Percentiles rank a stretch among this genome's conserved stretches.
Conservation (phyloP, 495 filamentous ascomycete species). For the Haplographium delicatum region DNA sequence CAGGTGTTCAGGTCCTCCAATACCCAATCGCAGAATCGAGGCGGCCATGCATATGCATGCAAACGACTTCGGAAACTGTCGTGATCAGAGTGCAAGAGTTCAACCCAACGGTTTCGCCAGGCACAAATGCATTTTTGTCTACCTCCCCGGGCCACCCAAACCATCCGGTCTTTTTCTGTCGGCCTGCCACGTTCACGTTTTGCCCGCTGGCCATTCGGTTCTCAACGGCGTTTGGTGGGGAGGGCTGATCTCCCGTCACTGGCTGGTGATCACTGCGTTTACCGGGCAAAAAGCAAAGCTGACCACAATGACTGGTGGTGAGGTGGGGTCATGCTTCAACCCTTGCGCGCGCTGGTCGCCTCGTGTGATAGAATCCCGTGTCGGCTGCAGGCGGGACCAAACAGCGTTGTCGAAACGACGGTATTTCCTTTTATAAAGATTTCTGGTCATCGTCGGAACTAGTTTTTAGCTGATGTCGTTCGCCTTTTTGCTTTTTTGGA, state of each 20-base stretch:
- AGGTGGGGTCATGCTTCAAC: not conserved
- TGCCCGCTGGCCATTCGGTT: too few species aligned
- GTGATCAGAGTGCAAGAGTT: too few species aligned
- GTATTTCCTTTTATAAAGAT: too few species aligned
- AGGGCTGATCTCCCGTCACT: not conserved
- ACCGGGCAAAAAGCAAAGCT: too few species aligned
- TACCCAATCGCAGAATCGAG: not conserved
- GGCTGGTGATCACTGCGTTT: not conserved
- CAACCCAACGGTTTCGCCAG: not conserved
- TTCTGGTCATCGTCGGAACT: too few species aligned
- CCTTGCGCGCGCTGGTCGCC: not conserved
- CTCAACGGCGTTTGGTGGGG: not conserved
- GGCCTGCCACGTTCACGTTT: not conserved
- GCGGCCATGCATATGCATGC: not conserved
- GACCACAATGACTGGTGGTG: conserved; percentile 6
- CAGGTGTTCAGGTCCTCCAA: too few species aligned
- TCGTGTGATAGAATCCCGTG: conserved; percentile 3
- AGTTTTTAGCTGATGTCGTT: too few species aligned
- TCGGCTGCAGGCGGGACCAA: not conserved
- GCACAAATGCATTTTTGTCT: not conserved
- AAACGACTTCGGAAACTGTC: not conserved
- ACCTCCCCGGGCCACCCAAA: not conserved
- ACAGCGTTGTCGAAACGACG: too few species aligned
- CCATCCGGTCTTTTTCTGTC: not conserved
- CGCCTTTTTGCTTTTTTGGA: too few species aligned